Evolutionary conservation across 2,329 filamentous ascomycete species (phyloP), one percentile per base, ranked within the genome.

Genomic region (Clonostachys solani): DNA sequence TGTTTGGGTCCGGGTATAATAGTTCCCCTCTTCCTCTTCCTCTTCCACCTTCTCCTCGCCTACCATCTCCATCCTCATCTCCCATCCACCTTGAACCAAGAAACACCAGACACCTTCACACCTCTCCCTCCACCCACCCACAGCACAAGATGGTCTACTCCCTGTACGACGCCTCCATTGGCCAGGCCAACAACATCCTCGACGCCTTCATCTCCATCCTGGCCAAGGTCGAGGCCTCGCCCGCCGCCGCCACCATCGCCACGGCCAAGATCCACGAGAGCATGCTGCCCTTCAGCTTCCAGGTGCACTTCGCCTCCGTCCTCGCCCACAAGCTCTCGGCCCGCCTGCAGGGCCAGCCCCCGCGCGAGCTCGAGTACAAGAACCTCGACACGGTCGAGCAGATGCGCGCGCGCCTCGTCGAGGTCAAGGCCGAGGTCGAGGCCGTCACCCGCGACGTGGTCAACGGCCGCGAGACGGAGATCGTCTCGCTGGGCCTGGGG

Each of bases 251-350:
- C 42, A 56, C 54, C 12, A 51, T 73, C 46, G 49, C 63, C 45
- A 48, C 56, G 5, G 60, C 64, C 33, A 61, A 60, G 37, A 56
- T 75, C 34, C 46, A 55, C 51, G 56, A 61, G 4, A 69, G 74
- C 61, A 75, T 75, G 73, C 61, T 66, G 9, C 64, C 68, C 44
- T 56, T 75, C 35, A 58, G 49, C 54, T 66, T 69, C 59, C 73
- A 76, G 56, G 57, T 73, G 47, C 49, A 52, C 51, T 54, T 65
- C 48, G 53, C 56, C 37, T 55, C 61, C 50, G 60, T 65, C 52
- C 42, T 51, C 9, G 49, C 57, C 29, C 49, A 57, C 49, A 65
- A 66, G 58, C 49, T 67, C 16, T 53, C 62, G 36, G 60, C 63
- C 16, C 66, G 65, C 50, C 52, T 63, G 38, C 52, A 54, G 12